A percentile compares a stretch with the other conserved stretches of the same genome.
Evolutionary conservation across 768 basidiomycete genomes (phyloP).

Genomic region (Termitomyces sp.): DNA sequence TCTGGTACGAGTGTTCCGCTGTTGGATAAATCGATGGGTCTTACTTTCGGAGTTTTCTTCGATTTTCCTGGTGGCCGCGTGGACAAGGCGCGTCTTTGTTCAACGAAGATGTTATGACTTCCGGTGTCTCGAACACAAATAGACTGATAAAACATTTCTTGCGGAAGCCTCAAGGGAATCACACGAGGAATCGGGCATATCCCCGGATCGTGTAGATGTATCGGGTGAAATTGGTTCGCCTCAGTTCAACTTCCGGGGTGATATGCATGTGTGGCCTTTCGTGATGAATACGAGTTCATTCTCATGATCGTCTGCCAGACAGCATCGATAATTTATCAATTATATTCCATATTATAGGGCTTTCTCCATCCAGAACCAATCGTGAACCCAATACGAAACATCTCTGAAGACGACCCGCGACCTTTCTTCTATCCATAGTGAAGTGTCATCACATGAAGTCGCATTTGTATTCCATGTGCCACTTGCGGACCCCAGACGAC

Average conservation of each 20-base stretch:
- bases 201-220: slow-evolving; percentile 54
- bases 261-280: slow-evolving; percentile 68
- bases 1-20: slow-evolving; percentile 44
- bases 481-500: slow-evolving; percentile 39
- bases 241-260: slow-evolving; percentile 48
- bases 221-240: slow-evolving; percentile 62
- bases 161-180: slow-evolving; percentile 68
- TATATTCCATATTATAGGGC: slow-evolving; percentile 23
- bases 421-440: slow-evolving; percentile 36
- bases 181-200: slow-evolving; percentile 65
- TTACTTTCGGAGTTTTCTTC: not conserved
- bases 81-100: slow-evolving; percentile 43
- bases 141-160: slow-evolving; percentile 50
- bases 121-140: slow-evolving; percentile 1
- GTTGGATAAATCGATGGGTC: not conserved
- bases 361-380: slow-evolving; percentile 26
- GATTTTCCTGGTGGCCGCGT: slow-evolving; percentile 76
- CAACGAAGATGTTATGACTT: not conserved
- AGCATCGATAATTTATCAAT: slow-evolving; percentile 5
- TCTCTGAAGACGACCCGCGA: slow-evolving; percentile 37
- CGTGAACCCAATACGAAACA: slow-evolving; percentile 8
- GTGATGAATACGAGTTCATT: slow-evolving; percentile 44
- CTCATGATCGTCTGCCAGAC: not conserved
- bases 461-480: slow-evolving; percentile 69
- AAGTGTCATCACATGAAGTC: slow-evolving; percentile 57